Evolutionary conservation across 805 yeast species (phyloP).

Genomic region (Saccharomycopsis capsularis): DNA sequence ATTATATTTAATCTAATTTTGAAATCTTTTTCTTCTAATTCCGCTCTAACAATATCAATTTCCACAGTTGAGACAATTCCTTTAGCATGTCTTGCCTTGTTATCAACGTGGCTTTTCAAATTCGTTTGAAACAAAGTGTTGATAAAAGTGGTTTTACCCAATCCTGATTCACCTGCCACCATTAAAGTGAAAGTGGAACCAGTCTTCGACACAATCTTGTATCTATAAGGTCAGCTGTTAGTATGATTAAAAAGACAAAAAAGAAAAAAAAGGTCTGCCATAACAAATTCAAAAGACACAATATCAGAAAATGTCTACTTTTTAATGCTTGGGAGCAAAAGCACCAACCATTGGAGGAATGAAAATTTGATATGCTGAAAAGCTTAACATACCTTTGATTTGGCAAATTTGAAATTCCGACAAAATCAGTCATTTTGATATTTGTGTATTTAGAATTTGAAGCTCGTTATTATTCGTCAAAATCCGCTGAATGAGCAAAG

Average conservation of each 20-base stretch:
- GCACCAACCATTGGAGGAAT: not conserved
- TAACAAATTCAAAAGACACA: not conserved
- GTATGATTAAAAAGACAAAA: not conserved
- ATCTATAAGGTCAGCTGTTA: slow-evolving; percentile 31
- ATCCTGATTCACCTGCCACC: slow-evolving; percentile 88
- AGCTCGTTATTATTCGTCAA: too few relatives aligned
- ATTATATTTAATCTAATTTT: slow-evolving; percentile 68
- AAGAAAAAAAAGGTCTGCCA: not conserved
- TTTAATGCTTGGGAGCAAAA: not conserved
- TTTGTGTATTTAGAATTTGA: too few relatives aligned
- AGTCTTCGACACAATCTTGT: slow-evolving; percentile 65
- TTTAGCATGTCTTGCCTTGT: slow-evolving; percentile 38
- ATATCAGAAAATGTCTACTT: too few relatives aligned
- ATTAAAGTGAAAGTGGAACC: slow-evolving; percentile 74
- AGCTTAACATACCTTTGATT: slow-evolving; percentile 57
- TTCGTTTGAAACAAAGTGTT: slow-evolving; percentile 77
- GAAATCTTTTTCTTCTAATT: slow-evolving; percentile 78
- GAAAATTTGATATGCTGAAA: too few relatives aligned
- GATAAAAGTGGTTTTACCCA: slow-evolving; percentile 88
- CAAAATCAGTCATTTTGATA: slow-evolving; percentile 33
- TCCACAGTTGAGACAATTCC: slow-evolving; percentile 67
- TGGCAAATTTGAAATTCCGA: slow-evolving; percentile 68
- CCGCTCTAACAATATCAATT: slow-evolving; percentile 72
- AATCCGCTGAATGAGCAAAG: too few relatives aligned
- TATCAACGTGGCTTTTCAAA: slow-evolving; percentile 47